A percentile compares a stretch with the other conserved stretches of the same genome.
Conservation (phyloP, 768 basidiomycete genomes). For the Tephrocybe rancida region DNA sequence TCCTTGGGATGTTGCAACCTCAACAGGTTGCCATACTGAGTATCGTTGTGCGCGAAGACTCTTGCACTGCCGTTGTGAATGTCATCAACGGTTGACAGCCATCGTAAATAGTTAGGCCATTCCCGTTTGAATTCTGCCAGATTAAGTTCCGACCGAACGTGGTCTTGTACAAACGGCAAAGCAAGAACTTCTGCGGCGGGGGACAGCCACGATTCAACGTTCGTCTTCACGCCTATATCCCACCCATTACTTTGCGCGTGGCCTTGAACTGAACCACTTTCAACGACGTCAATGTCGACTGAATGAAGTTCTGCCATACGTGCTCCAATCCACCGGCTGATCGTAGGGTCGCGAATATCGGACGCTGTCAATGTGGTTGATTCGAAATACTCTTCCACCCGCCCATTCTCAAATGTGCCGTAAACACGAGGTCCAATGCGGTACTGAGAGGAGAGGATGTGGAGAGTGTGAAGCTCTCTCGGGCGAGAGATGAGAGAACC, state of each 20-base stretch:
- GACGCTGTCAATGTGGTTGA: conserved; percentile 76
- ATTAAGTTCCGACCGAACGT: conserved; percentile 57
- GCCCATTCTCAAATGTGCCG: conserved; percentile 95
- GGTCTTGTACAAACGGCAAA: conserved; percentile 51
- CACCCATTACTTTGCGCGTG: conserved; percentile 44
- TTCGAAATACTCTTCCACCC: conserved; percentile 94
- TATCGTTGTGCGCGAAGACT: conserved; percentile 91
- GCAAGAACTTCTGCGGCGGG: conserved; percentile 76
- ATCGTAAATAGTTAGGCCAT: conserved; percentile 71
- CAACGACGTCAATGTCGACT: conserved; percentile 78
- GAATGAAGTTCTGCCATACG: conserved; percentile 96
- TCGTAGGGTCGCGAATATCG: conserved; percentile 75
- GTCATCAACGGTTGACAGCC: conserved; percentile 66
- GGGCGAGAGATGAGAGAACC: conserved; percentile 85
- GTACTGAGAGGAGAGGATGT: conserved; percentile 86
- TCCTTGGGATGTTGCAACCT: conserved; percentile 60
- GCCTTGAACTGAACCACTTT: conserved; percentile 39
- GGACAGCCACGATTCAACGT: conserved; percentile 71
- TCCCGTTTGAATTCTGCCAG: conserved; percentile 62
- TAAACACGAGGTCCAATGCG: conserved; percentile 89
- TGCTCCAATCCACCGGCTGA: conserved; percentile 87
- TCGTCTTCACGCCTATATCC: conserved; percentile 64
- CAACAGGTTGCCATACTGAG: conserved; percentile 94
- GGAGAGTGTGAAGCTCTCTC: conserved; percentile 84
- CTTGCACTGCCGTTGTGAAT: conserved; percentile 60